Conservation (phyloP, 2,329 filamentous ascomycete genomes). For the Diaporthe capsici region DNA sequence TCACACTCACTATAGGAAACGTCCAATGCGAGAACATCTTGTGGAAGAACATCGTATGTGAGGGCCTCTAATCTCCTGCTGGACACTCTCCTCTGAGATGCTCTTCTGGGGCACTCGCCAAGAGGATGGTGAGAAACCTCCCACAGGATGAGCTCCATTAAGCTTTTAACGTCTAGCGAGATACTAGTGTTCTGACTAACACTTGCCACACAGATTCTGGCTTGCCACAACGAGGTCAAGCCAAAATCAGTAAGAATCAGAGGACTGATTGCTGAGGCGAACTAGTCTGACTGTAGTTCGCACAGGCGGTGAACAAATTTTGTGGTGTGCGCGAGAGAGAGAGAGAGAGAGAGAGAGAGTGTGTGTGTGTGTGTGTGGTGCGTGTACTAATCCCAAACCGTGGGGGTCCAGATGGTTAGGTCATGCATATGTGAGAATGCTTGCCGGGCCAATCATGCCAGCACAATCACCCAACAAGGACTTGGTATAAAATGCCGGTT, state of each 20-base stretch:
- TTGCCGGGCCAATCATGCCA: not conserved
- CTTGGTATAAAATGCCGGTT: not conserved
- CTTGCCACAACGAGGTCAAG: not conserved
- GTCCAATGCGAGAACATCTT: not conserved
- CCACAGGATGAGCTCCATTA: no score
- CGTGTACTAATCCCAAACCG: slow-evolving; percentile 23
- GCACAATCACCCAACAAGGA: not conserved
- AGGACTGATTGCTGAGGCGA: not conserved
- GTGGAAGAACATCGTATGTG: no score
- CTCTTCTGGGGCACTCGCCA: not conserved
- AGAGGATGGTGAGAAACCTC: not conserved
- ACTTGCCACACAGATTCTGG: not conserved
- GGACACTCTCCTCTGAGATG: not conserved
- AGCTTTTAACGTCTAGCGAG: not conserved
- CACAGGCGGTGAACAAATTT: slow-evolving; percentile 22
- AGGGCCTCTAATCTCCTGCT: no score
- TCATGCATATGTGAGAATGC: not conserved
- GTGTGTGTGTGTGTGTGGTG: not conserved
- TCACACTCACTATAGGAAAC: no score
- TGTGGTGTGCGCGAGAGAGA: slow-evolving; percentile 3
- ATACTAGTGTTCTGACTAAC: not conserved
- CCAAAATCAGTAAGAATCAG: not conserved
- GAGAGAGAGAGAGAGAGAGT: not conserved
- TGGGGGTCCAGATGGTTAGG: slow-evolving; percentile 6
- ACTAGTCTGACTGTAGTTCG: slow-evolving; percentile 9